phyloP scores from a whole-genome alignment of 2,329 filamentous ascomycete species.

The Xylaria arbuscula region DNA sequence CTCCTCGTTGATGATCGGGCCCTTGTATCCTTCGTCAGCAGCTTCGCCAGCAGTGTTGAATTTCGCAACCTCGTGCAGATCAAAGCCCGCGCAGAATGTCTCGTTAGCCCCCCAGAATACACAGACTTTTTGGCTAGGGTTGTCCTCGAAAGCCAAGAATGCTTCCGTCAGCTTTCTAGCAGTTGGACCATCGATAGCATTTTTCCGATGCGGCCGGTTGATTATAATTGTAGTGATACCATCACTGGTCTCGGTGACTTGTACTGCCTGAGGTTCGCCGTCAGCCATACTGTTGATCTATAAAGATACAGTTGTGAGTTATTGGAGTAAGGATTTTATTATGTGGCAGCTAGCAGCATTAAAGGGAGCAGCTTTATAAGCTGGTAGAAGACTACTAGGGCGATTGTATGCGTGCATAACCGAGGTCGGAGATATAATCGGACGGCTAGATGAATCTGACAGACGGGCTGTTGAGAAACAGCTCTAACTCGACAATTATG shows the following conservation, averaged over 20 bases:
- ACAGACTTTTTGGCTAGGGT: conserved; percentile 21
- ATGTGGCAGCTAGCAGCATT: neutral
- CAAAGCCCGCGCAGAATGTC: conserved; percentile 26
- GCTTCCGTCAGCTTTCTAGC: conserved; percentile 15
- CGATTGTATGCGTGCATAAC: neutral
- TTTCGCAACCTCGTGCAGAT: conserved; percentile 20
- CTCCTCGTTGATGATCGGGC: conserved; percentile 2
- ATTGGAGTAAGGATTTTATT: neutral
- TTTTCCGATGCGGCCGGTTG: conserved; percentile 13
- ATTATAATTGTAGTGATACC: conserved; percentile 19
- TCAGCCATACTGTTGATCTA: neutral
- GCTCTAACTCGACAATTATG: neutral
- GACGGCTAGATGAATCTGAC: neutral
- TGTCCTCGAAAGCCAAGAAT: conserved; percentile 9
- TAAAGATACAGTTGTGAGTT: neutral
- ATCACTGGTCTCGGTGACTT: conserved; percentile 1
- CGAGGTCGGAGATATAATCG: neutral
- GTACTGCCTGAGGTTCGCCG: conserved; percentile 6
- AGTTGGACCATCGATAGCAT: conserved; percentile 12
- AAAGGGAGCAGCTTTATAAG: neutral
- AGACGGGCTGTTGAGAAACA: neutral
- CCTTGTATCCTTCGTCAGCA: neutral
- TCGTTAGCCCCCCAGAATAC: conserved; percentile 20
- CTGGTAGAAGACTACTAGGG: neutral
- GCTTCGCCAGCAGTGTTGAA: conserved; percentile 1